Conservation (phyloP, 768 basidiomycete genomes). For the Lactarius evosmus region DNA sequence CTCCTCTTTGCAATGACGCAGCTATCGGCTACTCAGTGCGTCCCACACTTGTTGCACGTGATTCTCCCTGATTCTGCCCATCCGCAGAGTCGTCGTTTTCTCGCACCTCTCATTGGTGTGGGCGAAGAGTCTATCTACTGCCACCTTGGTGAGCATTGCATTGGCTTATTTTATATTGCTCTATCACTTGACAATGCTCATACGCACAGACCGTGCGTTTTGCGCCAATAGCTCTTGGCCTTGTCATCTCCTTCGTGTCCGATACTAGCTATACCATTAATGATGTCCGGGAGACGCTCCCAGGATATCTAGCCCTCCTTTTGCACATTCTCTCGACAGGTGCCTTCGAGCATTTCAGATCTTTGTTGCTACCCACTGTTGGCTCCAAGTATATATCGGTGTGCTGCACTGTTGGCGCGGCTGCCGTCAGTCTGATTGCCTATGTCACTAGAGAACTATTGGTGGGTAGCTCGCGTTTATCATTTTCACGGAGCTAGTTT, state of each 20-base stretch:
- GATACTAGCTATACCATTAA: conserved; percentile 47
- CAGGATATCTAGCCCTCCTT: conserved; percentile 64
- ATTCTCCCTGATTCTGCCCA: conserved; percentile 9
- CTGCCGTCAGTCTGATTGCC: conserved; percentile 58
- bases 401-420: conserved; percentile 58
- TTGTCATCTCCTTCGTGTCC: conserved; percentile 53
- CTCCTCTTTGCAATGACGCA: conserved; percentile 67
- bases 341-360: conserved; percentile 60
- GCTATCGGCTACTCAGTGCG: conserved; percentile 64
- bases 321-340: conserved; percentile 58
- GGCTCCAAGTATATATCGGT: conserved; percentile 55
- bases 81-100: conserved; percentile 60
- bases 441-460: conserved; percentile 58
- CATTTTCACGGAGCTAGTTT: background rate
- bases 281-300: conserved; percentile 45
- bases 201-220: conserved; percentile 48
- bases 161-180: background rate
- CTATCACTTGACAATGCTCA: conserved; percentile 6
- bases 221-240: conserved; percentile 44
- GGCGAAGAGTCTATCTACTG: conserved; percentile 51
- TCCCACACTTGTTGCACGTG: background rate
- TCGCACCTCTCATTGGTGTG: conserved; percentile 67
- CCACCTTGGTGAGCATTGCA: conserved; percentile 43
- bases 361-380: conserved; percentile 54
- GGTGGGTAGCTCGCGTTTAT: conserved; percentile 40